Percentiles rank a stretch among this genome's conserved stretches.
phyloP scores from a whole-genome alignment of 768 basidiomycete species.

The Collybia mongolica region DNA sequence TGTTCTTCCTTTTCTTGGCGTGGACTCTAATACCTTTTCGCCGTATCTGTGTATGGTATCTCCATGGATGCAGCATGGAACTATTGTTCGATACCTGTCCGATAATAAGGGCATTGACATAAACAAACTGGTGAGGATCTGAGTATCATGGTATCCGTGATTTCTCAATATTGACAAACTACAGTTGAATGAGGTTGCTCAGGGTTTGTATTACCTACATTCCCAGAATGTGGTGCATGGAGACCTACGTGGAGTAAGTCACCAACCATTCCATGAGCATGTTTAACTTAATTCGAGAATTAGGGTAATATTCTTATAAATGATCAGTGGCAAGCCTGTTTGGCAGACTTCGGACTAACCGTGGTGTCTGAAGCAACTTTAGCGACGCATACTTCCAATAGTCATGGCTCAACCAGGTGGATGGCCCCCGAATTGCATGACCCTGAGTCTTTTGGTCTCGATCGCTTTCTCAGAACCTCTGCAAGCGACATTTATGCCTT shows the following conservation, averaged over 20 bases:
- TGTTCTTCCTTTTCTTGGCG: constrained; percentile 25
- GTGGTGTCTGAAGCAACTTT: constrained; percentile 18
- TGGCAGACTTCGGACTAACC: constrained; percentile 30
- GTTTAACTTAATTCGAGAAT: not conserved
- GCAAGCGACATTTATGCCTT: constrained; percentile 27
- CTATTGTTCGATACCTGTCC: constrained; percentile 14
- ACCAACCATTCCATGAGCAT: not conserved
- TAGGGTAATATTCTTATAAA: constrained; percentile 24
- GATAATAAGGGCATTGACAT: constrained; percentile 16
- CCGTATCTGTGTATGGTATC: constrained; percentile 23
- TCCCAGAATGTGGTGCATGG: constrained; percentile 18
- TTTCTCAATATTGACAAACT: not conserved
- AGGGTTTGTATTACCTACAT: constrained; percentile 18
- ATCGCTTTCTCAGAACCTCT: constrained; percentile 11
- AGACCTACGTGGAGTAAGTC: constrained; percentile 18
- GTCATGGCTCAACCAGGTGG: constrained; percentile 21
- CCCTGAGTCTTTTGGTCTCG: constrained; percentile 17
- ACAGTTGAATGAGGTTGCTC: constrained; percentile 14
- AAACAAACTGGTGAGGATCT: constrained; percentile 12
- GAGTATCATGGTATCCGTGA: not conserved
- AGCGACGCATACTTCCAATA: constrained; percentile 10
- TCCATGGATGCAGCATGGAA: constrained; percentile 23
- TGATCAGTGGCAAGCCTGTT: constrained; percentile 13
- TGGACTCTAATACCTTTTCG: constrained; percentile 20
- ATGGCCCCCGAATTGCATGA: constrained; percentile 27